Evolutionary conservation across 495 filamentous ascomycete species (phyloP), one percentile per base, ranked within the genome.

Genomic region (Daldinia childiae): DNA sequence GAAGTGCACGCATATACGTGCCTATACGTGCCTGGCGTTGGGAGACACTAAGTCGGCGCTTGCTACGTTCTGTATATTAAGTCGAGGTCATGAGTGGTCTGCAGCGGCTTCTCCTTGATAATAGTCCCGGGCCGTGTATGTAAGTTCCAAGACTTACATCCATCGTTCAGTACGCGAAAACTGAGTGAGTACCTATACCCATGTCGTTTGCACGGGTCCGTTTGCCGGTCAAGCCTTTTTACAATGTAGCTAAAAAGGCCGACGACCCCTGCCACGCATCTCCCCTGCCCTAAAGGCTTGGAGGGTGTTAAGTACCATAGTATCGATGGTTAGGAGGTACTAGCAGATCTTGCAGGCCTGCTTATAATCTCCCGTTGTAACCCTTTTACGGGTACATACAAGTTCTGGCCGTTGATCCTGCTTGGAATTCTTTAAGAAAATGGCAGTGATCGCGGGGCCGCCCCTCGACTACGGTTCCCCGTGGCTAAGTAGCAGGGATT

Each of bases 41-140:
- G n/a, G n/a, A 69, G 71, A 66, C 66, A 69, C 62, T 73, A 69
- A 73, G 68, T 62, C 64, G 56, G 72, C 63, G 72, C 73, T 65
- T 77, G 73, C 67, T 64, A 77, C 73, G 61, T 39, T 73, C 75
- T 70, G 62, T 72, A 75, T 77, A 77, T 77, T 77, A 75, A 73
- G 71, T 73, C 60, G 68, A 65, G 70, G 64, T 68, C 66, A 73
- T 75, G 67, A 73, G 69, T 71, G 75, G 75, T 58, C 69, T 73
- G 63, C 59, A 48, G 64, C 68, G 63, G 68, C 52, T 67, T 74
- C 61, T 68, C 48, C 52, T 52, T 72, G 62, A 60, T 63, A 36
- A 71, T 55, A 67, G 48, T 68, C 67, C 72, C 69, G 69, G 72
- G 36, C 69, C 72, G 72, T 58, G 57, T 77, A 62, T 71, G 68